phyloP scores from a whole-genome alignment of 805 yeast genomes.

The Zygoascus flipseniorum region DNA sequence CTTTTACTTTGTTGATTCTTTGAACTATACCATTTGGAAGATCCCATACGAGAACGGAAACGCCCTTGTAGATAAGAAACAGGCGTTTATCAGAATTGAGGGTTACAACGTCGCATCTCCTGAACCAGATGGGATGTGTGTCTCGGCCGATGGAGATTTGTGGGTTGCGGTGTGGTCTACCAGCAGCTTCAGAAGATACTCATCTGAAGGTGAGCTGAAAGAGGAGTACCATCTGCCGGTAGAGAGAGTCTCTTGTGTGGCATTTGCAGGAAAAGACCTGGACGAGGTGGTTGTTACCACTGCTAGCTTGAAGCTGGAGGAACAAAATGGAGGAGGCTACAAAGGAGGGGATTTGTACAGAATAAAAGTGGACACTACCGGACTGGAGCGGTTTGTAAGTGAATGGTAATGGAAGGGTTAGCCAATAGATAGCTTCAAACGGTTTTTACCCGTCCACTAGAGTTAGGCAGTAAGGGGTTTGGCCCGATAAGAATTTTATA shows the following conservation, averaged over 20 bases:
- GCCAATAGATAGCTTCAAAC: too few species aligned
- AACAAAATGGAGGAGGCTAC: conserved; percentile 27
- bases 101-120: conserved; percentile 9
- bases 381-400: background rate
- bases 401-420: too few species aligned
- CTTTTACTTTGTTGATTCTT: conserved; percentile 48
- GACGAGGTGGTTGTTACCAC: conserved; percentile 61
- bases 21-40: conserved; percentile 38
- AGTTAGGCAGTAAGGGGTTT: too few species aligned
- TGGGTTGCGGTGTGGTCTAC: conserved; percentile 65
- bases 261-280: conserved; percentile 52
- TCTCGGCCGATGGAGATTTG: conserved; percentile 45
- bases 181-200: conserved; percentile 45
- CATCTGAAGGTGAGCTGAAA: conserved; percentile 41
- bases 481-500: too few species aligned
- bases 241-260: conserved; percentile 53
- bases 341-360: conserved; percentile 22
- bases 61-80: conserved; percentile 27
- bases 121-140: conserved; percentile 77
- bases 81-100: conserved; percentile 30
- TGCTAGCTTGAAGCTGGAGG: conserved; percentile 44
- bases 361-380: background rate
- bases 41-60: conserved; percentile 38
- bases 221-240: conserved; percentile 52
- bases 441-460: too few species aligned